Evolutionary conservation across 2,329 filamentous ascomycete species (phyloP), one percentile per base, ranked within the genome.

Genomic region (Grosmannia penicillata): DNA sequence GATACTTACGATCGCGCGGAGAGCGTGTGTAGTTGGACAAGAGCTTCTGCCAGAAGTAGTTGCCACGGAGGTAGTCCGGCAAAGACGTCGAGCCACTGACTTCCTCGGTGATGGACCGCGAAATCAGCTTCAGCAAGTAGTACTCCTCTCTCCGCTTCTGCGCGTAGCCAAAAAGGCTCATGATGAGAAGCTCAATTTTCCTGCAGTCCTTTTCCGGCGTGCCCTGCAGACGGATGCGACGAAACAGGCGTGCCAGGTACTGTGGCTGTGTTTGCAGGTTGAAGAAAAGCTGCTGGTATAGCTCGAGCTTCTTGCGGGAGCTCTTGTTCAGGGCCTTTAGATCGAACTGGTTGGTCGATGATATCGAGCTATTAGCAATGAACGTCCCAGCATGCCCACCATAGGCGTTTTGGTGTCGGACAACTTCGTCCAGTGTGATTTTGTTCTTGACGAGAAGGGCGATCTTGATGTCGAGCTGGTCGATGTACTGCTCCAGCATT

Each of bases 391-490:
- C 37, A 51, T 91, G 82, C 3, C 89, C 87, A 40, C 91, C 91
- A 51, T 91, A 95, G 56, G 94, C 93, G 63, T 82, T 89, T 54
- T 98, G 91, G 54, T 96, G 91, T 51, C 86, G 85, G 39, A 98
- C 83, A 22, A 98, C 91, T 60, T 98, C 93, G 53, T 98, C 91
- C 4, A 98, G 70, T 0, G 91, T 96, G 52, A 98, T 98, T 60
- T 98, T 98, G 72, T 98, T 98, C 70, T 96, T 96, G 51, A 98
- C 91, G 15, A 98, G 70, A 4, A 98, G 72, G 1, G 91, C 91
- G 56, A 98, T 98, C 63, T 98, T 98, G 66, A 98, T 94, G 54
- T 98, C 93, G 26, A 98, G 72, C 55, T 98, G 91, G 51, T 94
- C 87, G 48, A 98, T 94, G 53, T 98, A 98, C 55, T 95, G 86